These are phyloP conservation scores for Fusarium irregulare DNA, from an alignment of 2,329 filamentous ascomycete genomes.

Conservation along the genomic window DNA sequence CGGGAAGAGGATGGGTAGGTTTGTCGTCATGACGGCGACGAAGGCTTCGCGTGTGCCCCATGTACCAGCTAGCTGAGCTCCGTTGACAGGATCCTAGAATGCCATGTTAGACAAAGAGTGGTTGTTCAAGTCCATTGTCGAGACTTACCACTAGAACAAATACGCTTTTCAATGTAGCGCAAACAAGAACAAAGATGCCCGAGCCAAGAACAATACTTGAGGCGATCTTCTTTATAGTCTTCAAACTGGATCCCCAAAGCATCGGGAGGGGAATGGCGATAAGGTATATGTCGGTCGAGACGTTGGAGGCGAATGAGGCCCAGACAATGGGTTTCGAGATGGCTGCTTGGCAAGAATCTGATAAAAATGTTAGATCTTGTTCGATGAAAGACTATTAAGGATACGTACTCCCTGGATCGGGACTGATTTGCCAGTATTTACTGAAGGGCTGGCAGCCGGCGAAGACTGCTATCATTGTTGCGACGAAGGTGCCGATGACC, in stretches of 20 bases:
- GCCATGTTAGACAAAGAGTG: neutral
- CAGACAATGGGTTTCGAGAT: slow-evolving; percentile 63
- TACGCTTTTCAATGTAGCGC: slow-evolving; percentile 52
- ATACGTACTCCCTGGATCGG: slow-evolving; percentile 64
- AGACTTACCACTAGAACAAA: slow-evolving; percentile 52
- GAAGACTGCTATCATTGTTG: slow-evolving; percentile 61
- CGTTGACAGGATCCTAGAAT: slow-evolving; percentile 52
- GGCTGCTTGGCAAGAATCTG: slow-evolving; percentile 60
- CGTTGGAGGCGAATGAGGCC: slow-evolving; percentile 62
- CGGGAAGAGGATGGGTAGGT: slow-evolving; percentile 57
- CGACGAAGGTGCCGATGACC: slow-evolving; percentile 61
- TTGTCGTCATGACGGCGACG: slow-evolving; percentile 55
- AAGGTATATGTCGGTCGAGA: slow-evolving; percentile 67
- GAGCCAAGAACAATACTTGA: slow-evolving; percentile 53
- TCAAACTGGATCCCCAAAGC: slow-evolving; percentile 52
- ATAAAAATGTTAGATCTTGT: neutral
- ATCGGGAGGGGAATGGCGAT: slow-evolving; percentile 67
- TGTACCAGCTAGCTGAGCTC: slow-evolving; percentile 52
- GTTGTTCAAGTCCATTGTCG: too few relatives aligned
- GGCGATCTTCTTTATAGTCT: slow-evolving; percentile 51
- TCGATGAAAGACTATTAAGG: accelerated
- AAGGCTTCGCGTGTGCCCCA: slow-evolving; percentile 57
- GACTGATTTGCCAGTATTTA: slow-evolving; percentile 69
- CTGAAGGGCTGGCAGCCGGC: slow-evolving; percentile 62
- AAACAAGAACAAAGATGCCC: slow-evolving; percentile 55